These are phyloP conservation scores for Stylosanthes scabra DNA, from an alignment of 331 rosid species.

Conservation along the genomic window DNA sequence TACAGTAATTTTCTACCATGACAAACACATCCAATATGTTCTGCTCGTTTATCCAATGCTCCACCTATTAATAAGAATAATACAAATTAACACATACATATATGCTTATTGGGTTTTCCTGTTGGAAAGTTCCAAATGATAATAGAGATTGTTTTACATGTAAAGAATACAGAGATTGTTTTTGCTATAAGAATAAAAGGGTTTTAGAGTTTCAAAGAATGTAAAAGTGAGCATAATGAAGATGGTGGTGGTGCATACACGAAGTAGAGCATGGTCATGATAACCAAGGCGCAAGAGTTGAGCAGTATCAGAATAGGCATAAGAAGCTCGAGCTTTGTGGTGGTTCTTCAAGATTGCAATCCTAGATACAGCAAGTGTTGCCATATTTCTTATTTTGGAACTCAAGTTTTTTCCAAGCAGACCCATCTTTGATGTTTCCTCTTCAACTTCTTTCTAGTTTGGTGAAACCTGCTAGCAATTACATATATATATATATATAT, in stretches of 20 bases:
- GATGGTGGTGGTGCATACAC: constrained; percentile 39
- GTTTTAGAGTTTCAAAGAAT: too few relatives aligned
- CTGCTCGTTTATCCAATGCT: constrained; percentile 56
- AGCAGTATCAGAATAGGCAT: constrained; percentile 55
- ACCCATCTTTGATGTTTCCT: constrained; percentile 49
- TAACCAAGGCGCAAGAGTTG: constrained; percentile 58
- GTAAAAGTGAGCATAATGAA: too few relatives aligned
- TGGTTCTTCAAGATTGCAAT: constrained; percentile 63
- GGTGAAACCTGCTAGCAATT: neutral
- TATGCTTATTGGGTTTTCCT: too few relatives aligned
- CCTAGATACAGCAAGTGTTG: constrained; percentile 54
- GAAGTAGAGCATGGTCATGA: constrained; percentile 62
- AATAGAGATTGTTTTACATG: too few relatives aligned
- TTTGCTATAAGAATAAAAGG: too few relatives aligned
- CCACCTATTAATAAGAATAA: constrained; percentile 49
- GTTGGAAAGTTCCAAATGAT: too few relatives aligned
- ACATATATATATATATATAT: neutral
- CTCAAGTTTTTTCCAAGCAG: constrained; percentile 51
- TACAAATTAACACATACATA: neutral
- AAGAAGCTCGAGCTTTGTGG: constrained; percentile 51
- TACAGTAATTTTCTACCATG: constrained; percentile 55
- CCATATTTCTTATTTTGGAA: constrained; percentile 50
- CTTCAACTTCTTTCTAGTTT: neutral
- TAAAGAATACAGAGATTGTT: too few relatives aligned
- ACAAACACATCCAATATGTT: constrained; percentile 53